Conservation (phyloP, 495 filamentous ascomycete genomes). For the Cladorrhinum samala region DNA sequence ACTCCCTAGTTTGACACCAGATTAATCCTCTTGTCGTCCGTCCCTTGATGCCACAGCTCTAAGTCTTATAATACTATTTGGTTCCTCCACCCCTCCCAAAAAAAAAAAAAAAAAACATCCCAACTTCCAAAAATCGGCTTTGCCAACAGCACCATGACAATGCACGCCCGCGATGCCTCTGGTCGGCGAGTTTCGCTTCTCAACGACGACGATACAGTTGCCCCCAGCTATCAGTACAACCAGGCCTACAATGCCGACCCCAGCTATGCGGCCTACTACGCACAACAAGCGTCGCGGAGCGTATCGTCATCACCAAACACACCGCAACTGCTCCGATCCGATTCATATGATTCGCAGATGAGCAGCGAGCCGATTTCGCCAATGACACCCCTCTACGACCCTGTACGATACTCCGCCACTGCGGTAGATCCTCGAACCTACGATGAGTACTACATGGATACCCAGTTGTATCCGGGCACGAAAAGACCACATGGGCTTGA, state of each 20-base stretch:
- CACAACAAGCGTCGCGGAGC: conserved; percentile 15
- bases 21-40: too few relatives aligned
- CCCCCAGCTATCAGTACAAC: conserved; percentile 7
- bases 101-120: too few relatives aligned
- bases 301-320: conserved; percentile 38
- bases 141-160: conserved; percentile 23
- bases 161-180: conserved; percentile 45
- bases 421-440: conserved; percentile 19
- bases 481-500: conserved; percentile 31
- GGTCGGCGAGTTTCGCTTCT: conserved; percentile 49
- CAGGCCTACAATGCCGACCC: conserved; percentile 5
- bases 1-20: too few relatives aligned
- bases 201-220: conserved; percentile 39
- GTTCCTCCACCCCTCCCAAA: neutral
- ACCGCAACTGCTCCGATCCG: conserved; percentile 44
- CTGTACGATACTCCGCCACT: conserved; percentile 25
- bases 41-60: neutral
- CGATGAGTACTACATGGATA: conserved; percentile 35
- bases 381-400: conserved; percentile 37
- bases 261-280: conserved; percentile 8
- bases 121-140: too few relatives aligned
- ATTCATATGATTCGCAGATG: conserved; percentile 51
- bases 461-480: conserved; percentile 24
- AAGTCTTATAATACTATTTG: neutral
- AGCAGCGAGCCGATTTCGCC: conserved; percentile 43